Evolutionary conservation across 1,139 yeast genomes (phyloP).

Genomic region (Entelexis sorbosivorans): DNA sequence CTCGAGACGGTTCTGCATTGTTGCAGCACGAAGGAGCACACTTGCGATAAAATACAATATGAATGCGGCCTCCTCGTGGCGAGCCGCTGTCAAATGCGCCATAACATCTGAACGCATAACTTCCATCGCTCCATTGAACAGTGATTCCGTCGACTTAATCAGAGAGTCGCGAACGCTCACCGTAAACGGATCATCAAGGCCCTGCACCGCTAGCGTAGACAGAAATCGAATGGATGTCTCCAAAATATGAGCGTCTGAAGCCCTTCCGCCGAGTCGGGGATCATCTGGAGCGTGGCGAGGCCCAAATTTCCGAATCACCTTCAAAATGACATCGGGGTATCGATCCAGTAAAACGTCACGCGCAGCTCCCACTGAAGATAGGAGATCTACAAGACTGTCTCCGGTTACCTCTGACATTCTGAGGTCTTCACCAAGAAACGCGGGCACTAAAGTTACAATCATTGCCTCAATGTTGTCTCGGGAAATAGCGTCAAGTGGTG

Average conservation of each 20-base stretch:
- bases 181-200: background rate
- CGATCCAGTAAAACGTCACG: background rate
- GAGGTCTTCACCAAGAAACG: background rate
- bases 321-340: background rate
- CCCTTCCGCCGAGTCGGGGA: background rate
- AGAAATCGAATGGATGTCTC: background rate
- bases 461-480: background rate
- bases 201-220: background rate
- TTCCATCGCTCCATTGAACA: background rate
- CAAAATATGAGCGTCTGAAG: background rate
- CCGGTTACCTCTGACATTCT: conserved; percentile 1
- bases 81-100: background rate
- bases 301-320: background rate
- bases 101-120: background rate
- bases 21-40: background rate
- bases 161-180: background rate
- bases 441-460: background rate
- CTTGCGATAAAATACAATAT: background rate
- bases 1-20: background rate
- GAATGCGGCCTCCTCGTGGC: background rate
- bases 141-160: background rate
- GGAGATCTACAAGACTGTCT: background rate
- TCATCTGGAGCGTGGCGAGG: background rate
- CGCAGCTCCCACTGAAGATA: background rate
- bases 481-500: background rate